Evolutionary conservation across 2,329 filamentous ascomycete species (phyloP).

Genomic region (Tolypocladium amazonense): DNA sequence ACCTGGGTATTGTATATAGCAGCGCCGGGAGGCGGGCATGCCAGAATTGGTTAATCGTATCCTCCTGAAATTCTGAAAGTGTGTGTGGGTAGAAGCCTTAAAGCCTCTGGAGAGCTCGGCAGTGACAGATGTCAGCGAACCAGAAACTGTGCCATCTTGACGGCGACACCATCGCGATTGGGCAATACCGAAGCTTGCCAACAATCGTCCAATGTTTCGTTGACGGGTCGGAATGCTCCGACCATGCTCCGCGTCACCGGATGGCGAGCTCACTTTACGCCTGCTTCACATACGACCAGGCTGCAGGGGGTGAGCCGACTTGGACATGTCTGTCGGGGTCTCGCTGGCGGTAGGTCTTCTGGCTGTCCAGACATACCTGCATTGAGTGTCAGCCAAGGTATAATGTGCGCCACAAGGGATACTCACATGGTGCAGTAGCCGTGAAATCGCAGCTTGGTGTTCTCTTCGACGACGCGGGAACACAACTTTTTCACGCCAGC

Average conservation of each 20-base stretch:
- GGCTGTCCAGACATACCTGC: slow-evolving; percentile 12
- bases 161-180: not conserved
- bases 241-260: not conserved
- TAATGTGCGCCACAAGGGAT: not conserved
- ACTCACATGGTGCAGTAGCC: slow-evolving; percentile 71
- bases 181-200: not conserved
- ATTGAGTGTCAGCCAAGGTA: slow-evolving; percentile 4
- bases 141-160: not conserved
- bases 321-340: not conserved
- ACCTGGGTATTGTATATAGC: not conserved
- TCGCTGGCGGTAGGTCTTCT: slow-evolving; percentile 5
- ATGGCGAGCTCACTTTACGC: not conserved
- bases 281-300: not conserved
- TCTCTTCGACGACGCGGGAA: slow-evolving; percentile 53
- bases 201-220: not conserved
- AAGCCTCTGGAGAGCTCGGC: not conserved
- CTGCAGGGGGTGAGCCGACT: not conserved
- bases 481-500: slow-evolving; percentile 55
- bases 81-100: not conserved
- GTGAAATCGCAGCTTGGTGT: slow-evolving; percentile 56
- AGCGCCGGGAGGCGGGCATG: not conserved
- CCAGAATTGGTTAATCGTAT: not conserved
- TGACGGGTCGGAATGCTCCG: not conserved
- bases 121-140: not conserved
- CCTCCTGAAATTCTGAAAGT: not conserved